Base-by-base conservation (phyloP, 2,329 filamentous ascomycete species). In the Penicillium hesseltinei region DNA sequence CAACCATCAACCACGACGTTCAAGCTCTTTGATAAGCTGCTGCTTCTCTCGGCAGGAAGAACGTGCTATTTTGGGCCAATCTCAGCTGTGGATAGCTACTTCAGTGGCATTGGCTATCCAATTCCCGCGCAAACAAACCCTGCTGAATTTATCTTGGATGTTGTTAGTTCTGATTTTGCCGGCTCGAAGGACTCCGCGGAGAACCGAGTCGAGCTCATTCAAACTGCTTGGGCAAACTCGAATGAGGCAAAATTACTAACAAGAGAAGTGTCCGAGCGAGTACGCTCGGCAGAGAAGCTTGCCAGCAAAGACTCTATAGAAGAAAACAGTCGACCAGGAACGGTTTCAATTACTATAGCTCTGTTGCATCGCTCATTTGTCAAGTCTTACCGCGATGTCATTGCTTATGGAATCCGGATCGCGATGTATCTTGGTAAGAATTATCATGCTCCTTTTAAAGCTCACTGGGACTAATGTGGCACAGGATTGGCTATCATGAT, bases 1-100 rank as follows among this genome's bases (percentile, higher is more conserved):
- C 91, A 95, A 69, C 91, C 91, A 0, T 93, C 90, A 0, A 90
- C 89, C 0, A 82, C 86, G 0, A 92, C 89, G 0, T 95, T 91
- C 66, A 82, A 88, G 60, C 82, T 92, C 13, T 95, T 95, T 64
- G 90, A 95, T 70, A 90, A 89, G 70, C 77, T 95, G 0, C 77
- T 90, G 38, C 81, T 95, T 1, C 80, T 96, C 0, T 92, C 90
- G 0, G 77, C 77, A 3, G 91, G 90, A 19, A 83, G 81, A 55
- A 84, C 87, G 0, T 88, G 87, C 62, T 95, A 92, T 73, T 90
- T 88, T 62, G 91, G 91, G 0, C 77, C 84, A 0, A 77, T 90
- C 1, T 61, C 71, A 8, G 75, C 77, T 2, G 80, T 90, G 4
- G 76, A 80, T n/a, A 63, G 76, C 3, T 89, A 92, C 72, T 92